Base-by-base conservation (phyloP, 2,329 filamentous ascomycete genomes). In the Fonsecaea monophora region DNA sequence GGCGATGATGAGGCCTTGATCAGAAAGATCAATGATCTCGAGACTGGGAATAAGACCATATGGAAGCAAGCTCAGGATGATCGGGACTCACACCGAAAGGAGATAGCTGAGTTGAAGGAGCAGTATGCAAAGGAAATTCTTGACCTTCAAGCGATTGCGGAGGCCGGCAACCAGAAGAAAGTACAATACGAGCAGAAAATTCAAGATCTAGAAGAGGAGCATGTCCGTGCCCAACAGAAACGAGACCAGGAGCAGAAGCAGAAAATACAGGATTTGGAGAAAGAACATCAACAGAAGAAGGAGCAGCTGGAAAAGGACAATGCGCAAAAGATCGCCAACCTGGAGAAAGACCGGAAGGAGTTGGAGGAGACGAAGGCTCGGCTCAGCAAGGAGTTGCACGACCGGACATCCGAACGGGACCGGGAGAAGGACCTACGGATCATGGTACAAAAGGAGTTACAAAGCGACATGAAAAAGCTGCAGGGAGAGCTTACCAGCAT, bases 91-190 rank as follows among this genome's bases (percentile, higher is more conserved):
- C 25, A 60, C n/a, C 15, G 21, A 32, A 50, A 60, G 32, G 25
- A 60, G 30, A 60, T 48, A 35, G 10, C 40, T 48, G 40, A 60
- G 21, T 35, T 60, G 57, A 32, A 35, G 8, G 57, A 45, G 7
- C 2, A 7, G 30, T 30, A 60, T 53, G 2, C 10, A 34, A 21
- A 30, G 15, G n/a, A 60, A 32, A 18, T 50, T 25, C 7, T 13
- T 9, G 57, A 34, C 15, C 30, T 60, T n/a, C 1, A 9, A 13
- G 57, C 21, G 42, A 45, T 35, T 25, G 57, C 57, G 4, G n/a
- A 53, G 42, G 57, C 40, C 4, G 57, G 57, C 9, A n/a, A 60
- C 25, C 13, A 50, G 57, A 35, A 60, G 57, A 50, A 60, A 60
- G 15, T 34, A 18, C 15, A 53, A 21, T 60, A 38, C 42, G 40